Evolutionary conservation across 805 yeast genomes (phyloP).

Genomic region (Kregervanrija fluxuum): DNA sequence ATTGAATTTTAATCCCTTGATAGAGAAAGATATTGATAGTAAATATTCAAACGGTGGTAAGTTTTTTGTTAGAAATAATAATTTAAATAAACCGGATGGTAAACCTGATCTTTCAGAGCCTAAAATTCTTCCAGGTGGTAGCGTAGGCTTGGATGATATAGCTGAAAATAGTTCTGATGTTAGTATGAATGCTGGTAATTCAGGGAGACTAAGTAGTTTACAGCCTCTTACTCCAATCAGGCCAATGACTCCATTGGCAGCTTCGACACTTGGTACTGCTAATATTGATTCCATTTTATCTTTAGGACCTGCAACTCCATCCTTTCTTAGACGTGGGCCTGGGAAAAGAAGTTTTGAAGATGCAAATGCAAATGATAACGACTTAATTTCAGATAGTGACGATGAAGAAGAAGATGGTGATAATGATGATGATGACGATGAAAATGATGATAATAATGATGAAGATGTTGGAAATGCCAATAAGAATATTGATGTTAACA

Average conservation of each 20-base stretch:
- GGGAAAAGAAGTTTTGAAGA: constrained; percentile 9
- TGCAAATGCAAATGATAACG: constrained; percentile 10
- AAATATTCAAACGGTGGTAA: constrained; percentile 90
- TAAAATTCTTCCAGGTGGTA: no score
- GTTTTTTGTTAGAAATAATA: constrained; percentile 47
- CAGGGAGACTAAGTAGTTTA: no score
- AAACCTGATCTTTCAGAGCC: no score
- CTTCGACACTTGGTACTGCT: no score
- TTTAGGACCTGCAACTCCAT: constrained; percentile 15
- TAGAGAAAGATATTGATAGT: constrained; percentile 68
- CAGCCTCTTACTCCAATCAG: background rate
- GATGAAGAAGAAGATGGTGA: constrained; percentile 13
- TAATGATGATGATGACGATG: constrained; percentile 11
- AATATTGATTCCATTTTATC: no score
- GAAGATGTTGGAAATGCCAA: constrained; percentile 1
- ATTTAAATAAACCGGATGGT: constrained; percentile 1
- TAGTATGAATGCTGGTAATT: no score
- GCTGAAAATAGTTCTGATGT: no score
- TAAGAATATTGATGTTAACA: background rate
- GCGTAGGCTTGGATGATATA: no score
- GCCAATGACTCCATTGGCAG: background rate
- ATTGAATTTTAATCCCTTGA: constrained; percentile 70
- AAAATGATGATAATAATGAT: constrained; percentile 8
- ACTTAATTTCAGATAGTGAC: constrained; percentile 26
- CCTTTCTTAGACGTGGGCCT: constrained; percentile 11